Evolutionary conservation across 345 rosid species (phyloP), one percentile per base, ranked within the genome.

Genomic region (Isatis tinctoria): DNA sequence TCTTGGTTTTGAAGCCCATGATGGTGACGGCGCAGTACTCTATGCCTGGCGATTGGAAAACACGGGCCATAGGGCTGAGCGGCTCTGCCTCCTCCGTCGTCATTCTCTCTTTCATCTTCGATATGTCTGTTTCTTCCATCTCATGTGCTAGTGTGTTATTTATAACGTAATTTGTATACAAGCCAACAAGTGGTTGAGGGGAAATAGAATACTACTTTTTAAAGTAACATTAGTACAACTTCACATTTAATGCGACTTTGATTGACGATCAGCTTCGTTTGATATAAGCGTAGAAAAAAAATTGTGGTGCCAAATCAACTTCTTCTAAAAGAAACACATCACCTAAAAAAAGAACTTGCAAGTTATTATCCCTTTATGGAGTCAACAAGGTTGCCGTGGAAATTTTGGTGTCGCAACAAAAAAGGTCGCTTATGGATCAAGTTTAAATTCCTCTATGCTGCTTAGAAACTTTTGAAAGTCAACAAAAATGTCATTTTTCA

Each of bases 31-130:
- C 68, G 67, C 82, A 81, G 3, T 72, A 73, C 63, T 86, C 86
- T 70, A 86, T 72, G 13, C 48, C 62, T 2, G 87, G 90, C 30
- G 79, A 83, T 4, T 86, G 86, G 44, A 82, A 90, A 66, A 82
- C 53, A 47, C 86, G 81, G 44, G 91, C 80, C 30, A 83, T 57
- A 18, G 93, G 91, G 67, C 93, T 88, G 30, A 86, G 49, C 28
- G 86, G 82, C 80, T 82, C 63, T 5, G 22, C 39, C 37, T 60
- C 53, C 30, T 36, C 56, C 10, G 8, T 17, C n/a, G 6, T 22
- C 40, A 62, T 54, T 27, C 20, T 56, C 13, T 6, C 10, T 65
- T 49, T 39, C 17, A 35, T 59, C 53, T 48, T 58, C 11, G 58
- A 10, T 56, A n/a, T n/a, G n/a, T 56, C 0, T 28, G 14, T 39